Conservation (phyloP, 805 yeast species). For the Candida xiaguanensis region DNA sequence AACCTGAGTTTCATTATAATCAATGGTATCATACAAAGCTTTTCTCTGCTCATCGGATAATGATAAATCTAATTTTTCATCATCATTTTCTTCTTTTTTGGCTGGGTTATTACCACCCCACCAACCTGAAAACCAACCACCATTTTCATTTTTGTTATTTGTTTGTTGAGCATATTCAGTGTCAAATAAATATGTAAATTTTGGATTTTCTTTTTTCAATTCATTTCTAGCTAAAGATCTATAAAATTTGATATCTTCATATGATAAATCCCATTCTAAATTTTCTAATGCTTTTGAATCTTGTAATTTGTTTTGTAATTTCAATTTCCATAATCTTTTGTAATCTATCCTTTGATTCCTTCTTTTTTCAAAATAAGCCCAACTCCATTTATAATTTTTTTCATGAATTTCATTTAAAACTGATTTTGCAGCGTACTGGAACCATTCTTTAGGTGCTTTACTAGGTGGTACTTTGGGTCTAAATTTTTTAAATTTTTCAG, state of each 20-base stretch:
- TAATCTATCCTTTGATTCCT: slow-evolving; percentile 71
- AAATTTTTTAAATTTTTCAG: slow-evolving; percentile 66
- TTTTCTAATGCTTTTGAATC: slow-evolving; percentile 40
- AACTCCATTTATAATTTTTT: slow-evolving; percentile 75
- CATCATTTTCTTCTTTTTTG: slow-evolving; percentile 14
- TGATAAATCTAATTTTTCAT: slow-evolving; percentile 31
- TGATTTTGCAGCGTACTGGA: slow-evolving; percentile 72
- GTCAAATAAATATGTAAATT: slow-evolving; percentile 8
- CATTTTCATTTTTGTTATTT: slow-evolving; percentile 15
- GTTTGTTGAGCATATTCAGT: slow-evolving; percentile 8
- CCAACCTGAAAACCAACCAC: slow-evolving; percentile 74
- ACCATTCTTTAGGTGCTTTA: slow-evolving; percentile 79
- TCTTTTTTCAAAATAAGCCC: slow-evolving; percentile 74
- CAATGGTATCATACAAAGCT: slow-evolving; percentile 91
- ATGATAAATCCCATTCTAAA: slow-evolving; percentile 58
- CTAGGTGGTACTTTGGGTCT: slow-evolving; percentile 56
- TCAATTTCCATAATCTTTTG: slow-evolving; percentile 61
- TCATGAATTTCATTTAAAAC: slow-evolving; percentile 80
- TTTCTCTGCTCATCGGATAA: slow-evolving; percentile 83
- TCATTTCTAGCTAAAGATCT: slow-evolving; percentile 74
- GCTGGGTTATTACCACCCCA: slow-evolving; percentile 44
- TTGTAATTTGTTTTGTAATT: slow-evolving; percentile 34
- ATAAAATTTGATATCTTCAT: slow-evolving; percentile 81
- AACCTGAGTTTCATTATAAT: slow-evolving; percentile 66
- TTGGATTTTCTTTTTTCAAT: slow-evolving; percentile 51